These are phyloP conservation scores for Solanum microdontum DNA, from an alignment of 257 asterid species.

Conservation along the genomic window DNA sequence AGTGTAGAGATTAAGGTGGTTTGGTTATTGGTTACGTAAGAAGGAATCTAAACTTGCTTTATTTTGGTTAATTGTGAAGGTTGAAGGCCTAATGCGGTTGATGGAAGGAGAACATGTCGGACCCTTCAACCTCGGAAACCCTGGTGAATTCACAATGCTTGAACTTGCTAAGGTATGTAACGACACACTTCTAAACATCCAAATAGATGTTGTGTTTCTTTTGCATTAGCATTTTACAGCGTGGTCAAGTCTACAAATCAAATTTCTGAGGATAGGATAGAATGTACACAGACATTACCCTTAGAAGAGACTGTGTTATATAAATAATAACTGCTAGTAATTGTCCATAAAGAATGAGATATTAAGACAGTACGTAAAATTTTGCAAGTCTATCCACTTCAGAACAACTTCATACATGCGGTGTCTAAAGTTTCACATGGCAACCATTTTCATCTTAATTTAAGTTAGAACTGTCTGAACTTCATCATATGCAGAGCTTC, in stretches of 20 bases:
- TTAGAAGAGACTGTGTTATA: too few relatives aligned
- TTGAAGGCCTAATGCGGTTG: constrained; percentile 87
- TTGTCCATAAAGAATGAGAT: too few relatives aligned
- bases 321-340: too few relatives aligned
- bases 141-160: constrained; percentile 97
- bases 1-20: too few relatives aligned
- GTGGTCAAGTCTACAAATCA: neutral
- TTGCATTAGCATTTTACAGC: neutral
- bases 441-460: neutral
- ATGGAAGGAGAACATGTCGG: constrained; percentile 99
- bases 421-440: neutral
- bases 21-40: too few relatives aligned
- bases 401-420: neutral
- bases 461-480: neutral
- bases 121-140: constrained; percentile 94
- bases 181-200: neutral
- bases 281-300: too few relatives aligned
- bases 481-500: neutral
- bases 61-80: constrained; percentile 23
- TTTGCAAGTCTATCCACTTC: neutral
- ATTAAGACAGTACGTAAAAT: neutral
- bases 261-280: neutral
- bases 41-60: neutral
- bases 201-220: neutral
- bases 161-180: constrained; percentile 81